Evolutionary conservation across 2,329 filamentous ascomycete species (phyloP).

Genomic region (Trichoderma citrinoviride): DNA sequence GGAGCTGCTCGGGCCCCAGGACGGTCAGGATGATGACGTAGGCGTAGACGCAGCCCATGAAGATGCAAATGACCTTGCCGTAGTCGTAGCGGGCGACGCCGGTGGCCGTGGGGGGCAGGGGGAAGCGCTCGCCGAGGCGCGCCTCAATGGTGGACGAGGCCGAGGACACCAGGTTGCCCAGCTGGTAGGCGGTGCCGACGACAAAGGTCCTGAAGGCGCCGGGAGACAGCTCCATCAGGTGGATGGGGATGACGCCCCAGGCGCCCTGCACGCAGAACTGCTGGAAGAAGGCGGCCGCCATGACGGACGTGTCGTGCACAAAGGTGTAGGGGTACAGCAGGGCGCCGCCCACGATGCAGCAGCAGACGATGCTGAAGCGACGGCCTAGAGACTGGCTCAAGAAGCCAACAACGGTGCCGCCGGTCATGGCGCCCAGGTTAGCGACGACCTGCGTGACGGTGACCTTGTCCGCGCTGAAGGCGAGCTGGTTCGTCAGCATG

Average conservation of each 20-base stretch:
- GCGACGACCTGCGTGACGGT: slow-evolving; percentile 71
- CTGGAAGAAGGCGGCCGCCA: slow-evolving; percentile 80
- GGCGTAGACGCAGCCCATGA: slow-evolving; percentile 79
- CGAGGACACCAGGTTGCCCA: slow-evolving; percentile 70
- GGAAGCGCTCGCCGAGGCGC: slow-evolving; percentile 71
- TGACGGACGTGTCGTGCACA: slow-evolving; percentile 58
- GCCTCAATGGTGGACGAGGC: slow-evolving; percentile 74
- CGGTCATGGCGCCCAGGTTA: slow-evolving; percentile 67
- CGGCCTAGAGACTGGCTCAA: slow-evolving; percentile 67
- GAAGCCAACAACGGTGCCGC: slow-evolving; percentile 67
- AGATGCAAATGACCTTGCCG: slow-evolving; percentile 83
- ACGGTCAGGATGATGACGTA: slow-evolving; percentile 62
- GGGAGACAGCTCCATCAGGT: slow-evolving; percentile 73
- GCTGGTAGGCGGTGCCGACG: slow-evolving; percentile 71
- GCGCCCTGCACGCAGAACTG: slow-evolving; percentile 77
- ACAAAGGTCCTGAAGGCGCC: slow-evolving; percentile 72
- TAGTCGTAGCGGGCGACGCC: slow-evolving; percentile 63
- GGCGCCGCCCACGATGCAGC: slow-evolving; percentile 65
- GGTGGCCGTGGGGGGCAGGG: slow-evolving; percentile 56
- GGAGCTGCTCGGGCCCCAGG: slow-evolving; percentile 57
- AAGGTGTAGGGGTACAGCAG: slow-evolving; percentile 84
- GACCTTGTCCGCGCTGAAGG: slow-evolving; percentile 52
- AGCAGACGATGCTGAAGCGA: slow-evolving; percentile 64
- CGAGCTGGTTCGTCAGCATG: slow-evolving; percentile 56
- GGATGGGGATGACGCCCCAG: slow-evolving; percentile 74